Conservation (phyloP, 164 flowering plant species). For the Vitis vinifera region ASM3070453v1 NC_081814.1:5156501-5157000, state of each 20-base stretch:
- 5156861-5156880: slow-evolving; percentile 78
- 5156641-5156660: slow-evolving; percentile 95
- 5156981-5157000: too few species aligned
- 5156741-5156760: slow-evolving; percentile 11
- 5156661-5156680: slow-evolving; percentile 83
- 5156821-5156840: slow-evolving; percentile 90
- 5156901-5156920: slow-evolving; percentile 57
- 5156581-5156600: background rate
- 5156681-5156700: slow-evolving; percentile 82
- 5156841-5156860: slow-evolving; percentile 86
- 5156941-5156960: background rate
- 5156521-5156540: too few species aligned
- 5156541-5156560: background rate
- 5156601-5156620: slow-evolving; percentile 1
- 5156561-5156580: background rate
- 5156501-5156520: too few species aligned
- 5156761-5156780: background rate
- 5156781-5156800: slow-evolving; percentile 6
- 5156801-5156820: slow-evolving; percentile 31
- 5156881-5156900: slow-evolving; percentile 63
- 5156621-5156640: slow-evolving; percentile 7
- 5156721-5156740: slow-evolving; percentile 61
- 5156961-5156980: background rate
- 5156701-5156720: slow-evolving; percentile 76
- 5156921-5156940: slow-evolving; percentile 48